These are phyloP conservation scores for Zygotorulaspora florentina DNA, from an alignment of 805 yeast genomes.

Conservation along the genomic window DNA sequence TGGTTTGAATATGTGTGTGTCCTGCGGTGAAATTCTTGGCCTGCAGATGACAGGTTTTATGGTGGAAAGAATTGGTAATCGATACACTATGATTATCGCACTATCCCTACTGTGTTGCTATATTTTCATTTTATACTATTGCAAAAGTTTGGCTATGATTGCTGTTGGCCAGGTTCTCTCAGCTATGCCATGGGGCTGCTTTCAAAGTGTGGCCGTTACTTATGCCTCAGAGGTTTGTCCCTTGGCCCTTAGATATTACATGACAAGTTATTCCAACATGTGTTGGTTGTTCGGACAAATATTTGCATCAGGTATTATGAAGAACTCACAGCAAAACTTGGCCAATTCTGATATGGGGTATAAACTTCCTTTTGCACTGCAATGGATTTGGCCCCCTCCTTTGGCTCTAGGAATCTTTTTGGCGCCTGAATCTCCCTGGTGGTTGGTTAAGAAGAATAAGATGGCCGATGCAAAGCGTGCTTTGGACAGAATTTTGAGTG, in stretches of 20 bases:
- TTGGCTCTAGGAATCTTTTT: constrained; percentile 40
- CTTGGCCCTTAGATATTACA: constrained; percentile 45
- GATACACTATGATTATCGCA: constrained; percentile 36
- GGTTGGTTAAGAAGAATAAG: constrained; percentile 44
- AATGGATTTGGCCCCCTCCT: constrained; percentile 58
- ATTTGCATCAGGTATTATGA: constrained; percentile 48
- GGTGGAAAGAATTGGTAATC: constrained; percentile 46
- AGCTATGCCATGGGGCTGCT: constrained; percentile 53
- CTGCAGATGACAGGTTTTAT: constrained; percentile 42
- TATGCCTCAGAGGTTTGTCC: constrained; percentile 59
- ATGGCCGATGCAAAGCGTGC: constrained; percentile 42
- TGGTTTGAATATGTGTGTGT: constrained; percentile 26
- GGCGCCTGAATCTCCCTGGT: constrained; percentile 60
- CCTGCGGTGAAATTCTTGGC: constrained; percentile 45
- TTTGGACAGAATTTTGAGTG: constrained; percentile 37
- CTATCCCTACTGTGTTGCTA: constrained; percentile 35
- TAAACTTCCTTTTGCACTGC: constrained; percentile 53
- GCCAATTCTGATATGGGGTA: constrained; percentile 40
- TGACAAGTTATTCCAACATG: constrained; percentile 47
- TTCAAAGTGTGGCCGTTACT: constrained; percentile 47
- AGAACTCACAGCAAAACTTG: constrained; percentile 31
- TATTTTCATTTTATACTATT: constrained; percentile 46
- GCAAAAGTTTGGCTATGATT: constrained; percentile 38
- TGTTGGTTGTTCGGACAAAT: constrained; percentile 59
- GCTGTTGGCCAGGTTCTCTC: constrained; percentile 42